These are phyloP conservation scores for Aristolochia californica DNA, from an alignment of 164 flowering plant species.

Conservation along the genomic window DNA sequence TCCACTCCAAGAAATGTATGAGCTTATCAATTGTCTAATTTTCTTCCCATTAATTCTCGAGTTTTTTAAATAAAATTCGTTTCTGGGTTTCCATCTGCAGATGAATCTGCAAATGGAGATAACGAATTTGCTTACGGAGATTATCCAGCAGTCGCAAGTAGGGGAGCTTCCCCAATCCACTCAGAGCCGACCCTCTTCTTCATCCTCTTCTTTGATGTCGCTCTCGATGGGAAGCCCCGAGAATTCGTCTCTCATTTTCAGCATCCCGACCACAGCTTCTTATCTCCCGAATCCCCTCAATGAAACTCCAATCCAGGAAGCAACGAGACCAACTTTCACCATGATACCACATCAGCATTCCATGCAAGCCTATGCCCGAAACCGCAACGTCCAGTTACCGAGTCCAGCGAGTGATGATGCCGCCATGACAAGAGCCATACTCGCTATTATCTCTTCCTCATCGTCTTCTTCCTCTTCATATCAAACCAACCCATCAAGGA, in stretches of 20 bases:
- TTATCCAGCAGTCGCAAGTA: slow-evolving; percentile 10
- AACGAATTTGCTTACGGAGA: slow-evolving; percentile 26
- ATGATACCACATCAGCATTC: slow-evolving; percentile 14
- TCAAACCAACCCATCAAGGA: not conserved
- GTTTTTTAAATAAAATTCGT: no score
- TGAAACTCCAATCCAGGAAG: no score
- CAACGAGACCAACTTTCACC: no score
- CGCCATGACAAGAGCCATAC: slow-evolving; percentile 47
- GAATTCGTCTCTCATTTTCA: slow-evolving; percentile 29
- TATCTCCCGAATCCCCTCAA: no score
- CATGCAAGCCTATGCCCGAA: no score
- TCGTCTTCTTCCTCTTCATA: slow-evolving; percentile 22
- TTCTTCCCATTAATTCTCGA: no score
- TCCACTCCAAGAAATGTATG: slow-evolving; percentile 29
- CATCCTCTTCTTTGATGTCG: slow-evolving; percentile 53
- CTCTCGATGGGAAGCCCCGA: slow-evolving; percentile 53
- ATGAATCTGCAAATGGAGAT: slow-evolving; percentile 38
- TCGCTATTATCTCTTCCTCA: slow-evolving; percentile 50
- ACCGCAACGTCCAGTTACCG: slow-evolving; percentile 17
- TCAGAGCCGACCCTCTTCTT: slow-evolving; percentile 36
- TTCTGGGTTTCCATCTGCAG: no score
- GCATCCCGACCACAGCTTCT: slow-evolving; percentile 16
- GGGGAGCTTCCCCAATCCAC: slow-evolving; percentile 11
- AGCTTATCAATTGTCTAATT: no score
- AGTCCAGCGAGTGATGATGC: slow-evolving; percentile 28